These are phyloP conservation scores for Lyophyllum shimeji DNA, from an alignment of 768 basidiomycete species.

Conservation along the genomic window DNA sequence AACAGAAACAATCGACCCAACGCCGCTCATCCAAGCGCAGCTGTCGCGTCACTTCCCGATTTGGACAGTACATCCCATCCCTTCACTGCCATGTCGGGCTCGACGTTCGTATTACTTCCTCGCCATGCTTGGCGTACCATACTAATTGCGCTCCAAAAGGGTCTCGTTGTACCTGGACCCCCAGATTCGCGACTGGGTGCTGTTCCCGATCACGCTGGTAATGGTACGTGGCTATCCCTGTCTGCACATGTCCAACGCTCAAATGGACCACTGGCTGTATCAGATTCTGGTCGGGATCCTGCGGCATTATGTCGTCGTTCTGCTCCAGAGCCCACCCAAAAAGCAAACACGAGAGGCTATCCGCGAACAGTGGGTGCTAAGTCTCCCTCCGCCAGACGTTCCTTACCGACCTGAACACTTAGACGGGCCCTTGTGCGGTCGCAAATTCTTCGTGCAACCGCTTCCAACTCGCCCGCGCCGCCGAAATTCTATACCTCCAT, in stretches of 20 bases:
- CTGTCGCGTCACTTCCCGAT: slow-evolving; percentile 6
- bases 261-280: not conserved
- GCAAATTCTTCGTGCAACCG: slow-evolving; percentile 79
- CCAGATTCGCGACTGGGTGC: slow-evolving; percentile 91
- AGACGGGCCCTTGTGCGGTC: slow-evolving; percentile 81
- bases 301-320: slow-evolving; percentile 86
- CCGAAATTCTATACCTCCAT: slow-evolving; percentile 70
- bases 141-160: slow-evolving; percentile 24
- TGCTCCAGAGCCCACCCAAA: slow-evolving; percentile 84
- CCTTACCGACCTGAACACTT: slow-evolving; percentile 9
- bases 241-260: not conserved
- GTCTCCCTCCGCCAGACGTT: not conserved
- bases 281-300: slow-evolving; percentile 93
- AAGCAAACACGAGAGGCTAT: slow-evolving; percentile 73
- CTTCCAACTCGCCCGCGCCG: slow-evolving; percentile 80
- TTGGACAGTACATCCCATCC: slow-evolving; percentile 9
- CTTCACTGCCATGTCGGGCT: slow-evolving; percentile 38
- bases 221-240: slow-evolving; percentile 61
- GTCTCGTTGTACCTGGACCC: slow-evolving; percentile 81
- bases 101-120: slow-evolving; percentile 36
- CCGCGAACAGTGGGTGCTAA: slow-evolving; percentile 84
- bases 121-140: not conserved
- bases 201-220: slow-evolving; percentile 95
- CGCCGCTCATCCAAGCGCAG: not conserved
- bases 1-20: not conserved